These are phyloP conservation scores for Phanerodontia chrysosporium DNA, from an alignment of 768 basidiomycete genomes.

Conservation along the genomic window DNA sequence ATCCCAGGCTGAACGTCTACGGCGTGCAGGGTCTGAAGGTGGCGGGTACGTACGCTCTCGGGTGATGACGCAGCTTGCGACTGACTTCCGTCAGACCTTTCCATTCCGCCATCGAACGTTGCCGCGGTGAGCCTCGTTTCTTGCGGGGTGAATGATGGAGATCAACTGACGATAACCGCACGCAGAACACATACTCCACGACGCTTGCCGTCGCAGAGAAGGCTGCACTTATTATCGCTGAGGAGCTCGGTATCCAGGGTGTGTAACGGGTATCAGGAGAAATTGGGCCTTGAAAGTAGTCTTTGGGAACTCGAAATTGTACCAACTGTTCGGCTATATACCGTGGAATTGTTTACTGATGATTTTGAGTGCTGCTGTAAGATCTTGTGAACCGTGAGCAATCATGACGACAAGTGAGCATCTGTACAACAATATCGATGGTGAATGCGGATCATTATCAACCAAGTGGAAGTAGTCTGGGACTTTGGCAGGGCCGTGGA, in stretches of 20 bases:
- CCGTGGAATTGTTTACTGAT: too few species aligned
- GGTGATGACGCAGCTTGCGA: not conserved
- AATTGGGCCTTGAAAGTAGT: too few species aligned
- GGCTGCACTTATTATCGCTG: constrained; percentile 53
- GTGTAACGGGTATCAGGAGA: not conserved
- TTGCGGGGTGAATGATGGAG: not conserved
- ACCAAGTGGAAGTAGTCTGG: too few species aligned
- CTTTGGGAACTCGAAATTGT: too few species aligned
- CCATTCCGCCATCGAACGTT: constrained; percentile 35
- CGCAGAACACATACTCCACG: constrained; percentile 41
- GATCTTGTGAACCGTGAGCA: too few species aligned
- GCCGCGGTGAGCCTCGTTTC: constrained; percentile 20
- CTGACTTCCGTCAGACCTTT: constrained; percentile 26
- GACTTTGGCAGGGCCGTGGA: too few species aligned
- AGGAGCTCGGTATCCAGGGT: constrained; percentile 38
- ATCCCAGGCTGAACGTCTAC: constrained; percentile 59
- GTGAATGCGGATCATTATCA: too few species aligned
- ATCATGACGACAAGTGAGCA: too few species aligned
- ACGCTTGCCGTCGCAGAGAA: constrained; percentile 54
- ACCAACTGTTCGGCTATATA: too few species aligned
- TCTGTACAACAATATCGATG: too few species aligned
- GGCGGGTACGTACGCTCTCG: constrained; percentile 34
- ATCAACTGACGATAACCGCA: not conserved
- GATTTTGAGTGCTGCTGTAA: too few species aligned
- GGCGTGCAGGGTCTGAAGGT: constrained; percentile 56